phyloP scores from a whole-genome alignment of 768 basidiomycete species.

The Tubosaeta brunneosetosa region DNA sequence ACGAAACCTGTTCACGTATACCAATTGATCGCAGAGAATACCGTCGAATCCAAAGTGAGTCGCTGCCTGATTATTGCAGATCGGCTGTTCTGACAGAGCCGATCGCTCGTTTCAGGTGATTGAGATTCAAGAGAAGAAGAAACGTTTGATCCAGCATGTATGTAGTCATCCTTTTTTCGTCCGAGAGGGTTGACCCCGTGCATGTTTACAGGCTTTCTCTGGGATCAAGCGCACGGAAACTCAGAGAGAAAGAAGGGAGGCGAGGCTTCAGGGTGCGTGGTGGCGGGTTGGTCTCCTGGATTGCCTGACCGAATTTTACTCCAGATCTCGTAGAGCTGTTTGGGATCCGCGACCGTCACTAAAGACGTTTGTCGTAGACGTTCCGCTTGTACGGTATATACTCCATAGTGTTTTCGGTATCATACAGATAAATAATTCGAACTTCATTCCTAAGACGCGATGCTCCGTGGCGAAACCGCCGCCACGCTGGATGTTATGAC shows the following conservation, averaged over 20 bases:
- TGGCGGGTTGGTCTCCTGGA: not conserved
- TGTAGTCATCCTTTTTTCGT: not conserved
- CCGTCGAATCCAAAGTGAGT: conserved; percentile 75
- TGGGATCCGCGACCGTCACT: conserved; percentile 34
- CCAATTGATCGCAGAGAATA: conserved; percentile 85
- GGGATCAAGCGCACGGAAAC: conserved; percentile 76
- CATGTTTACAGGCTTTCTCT: conserved; percentile 64
- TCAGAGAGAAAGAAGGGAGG: conserved; percentile 71
- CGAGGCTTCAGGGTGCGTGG: conserved; percentile 67
- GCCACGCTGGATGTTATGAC: too few species aligned
- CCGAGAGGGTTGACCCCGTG: not conserved
- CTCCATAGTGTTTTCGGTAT: conserved; percentile 7
- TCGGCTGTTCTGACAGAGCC: not conserved
- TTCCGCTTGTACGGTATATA: conserved; percentile 10
- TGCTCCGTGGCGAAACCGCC: too few species aligned
- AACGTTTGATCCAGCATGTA: conserved; percentile 72
- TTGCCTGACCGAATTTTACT: not conserved
- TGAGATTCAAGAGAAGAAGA: conserved; percentile 85
- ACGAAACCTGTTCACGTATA: conserved; percentile 80
- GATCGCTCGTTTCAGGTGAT: conserved; percentile 45
- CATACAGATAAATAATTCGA: conserved; percentile 3
- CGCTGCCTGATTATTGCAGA: not conserved
- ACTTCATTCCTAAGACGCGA: not conserved
- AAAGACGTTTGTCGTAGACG: not conserved
- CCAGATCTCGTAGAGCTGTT: conserved; percentile 61